Evolutionary conservation across 2,329 filamentous ascomycete species (phyloP).

Genomic region (Zopfia rhizophila): DNA sequence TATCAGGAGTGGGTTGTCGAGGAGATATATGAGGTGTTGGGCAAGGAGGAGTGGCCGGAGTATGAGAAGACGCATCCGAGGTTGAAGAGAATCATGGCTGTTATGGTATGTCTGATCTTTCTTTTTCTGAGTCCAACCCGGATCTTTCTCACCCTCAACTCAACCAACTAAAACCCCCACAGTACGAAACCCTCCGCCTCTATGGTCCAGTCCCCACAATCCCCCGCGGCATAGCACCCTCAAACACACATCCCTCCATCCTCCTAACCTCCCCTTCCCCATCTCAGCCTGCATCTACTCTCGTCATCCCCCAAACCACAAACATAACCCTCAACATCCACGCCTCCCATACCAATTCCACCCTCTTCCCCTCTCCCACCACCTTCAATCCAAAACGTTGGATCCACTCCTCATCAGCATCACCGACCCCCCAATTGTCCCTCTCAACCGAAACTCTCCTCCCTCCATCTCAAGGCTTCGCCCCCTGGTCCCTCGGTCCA

Average conservation of each 20-base stretch:
- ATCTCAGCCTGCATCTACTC: not conserved
- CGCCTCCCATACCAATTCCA: constrained; percentile 39
- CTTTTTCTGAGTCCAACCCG: not conserved
- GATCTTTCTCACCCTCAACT: not conserved
- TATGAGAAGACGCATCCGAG: constrained; percentile 59
- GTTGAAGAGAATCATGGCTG: constrained; percentile 56
- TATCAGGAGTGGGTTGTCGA: constrained; percentile 64
- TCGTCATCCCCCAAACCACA: constrained; percentile 25
- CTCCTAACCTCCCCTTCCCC: constrained; percentile 6
- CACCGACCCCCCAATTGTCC: constrained; percentile 1
- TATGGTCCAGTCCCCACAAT: constrained; percentile 31
- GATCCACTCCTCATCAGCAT: constrained; percentile 28
- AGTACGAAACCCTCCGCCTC: constrained; percentile 43
- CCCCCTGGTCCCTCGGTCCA: constrained; percentile 62
- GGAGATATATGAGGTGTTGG: constrained; percentile 57
- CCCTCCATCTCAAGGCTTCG: constrained; percentile 37
- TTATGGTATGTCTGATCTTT: constrained; percentile 57
- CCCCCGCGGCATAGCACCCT: constrained; percentile 19
- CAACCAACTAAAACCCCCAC: not conserved
- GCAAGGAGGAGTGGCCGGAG: constrained; percentile 29
- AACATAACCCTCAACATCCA: constrained; percentile 28
- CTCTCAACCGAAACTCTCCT: constrained; percentile 10
- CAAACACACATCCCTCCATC: constrained; percentile 12
- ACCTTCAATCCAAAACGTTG: constrained; percentile 49
- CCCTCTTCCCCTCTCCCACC: constrained; percentile 34